Conservation (phyloP, 139 green algal species). For the Coccomyxa sp. region DNA sequence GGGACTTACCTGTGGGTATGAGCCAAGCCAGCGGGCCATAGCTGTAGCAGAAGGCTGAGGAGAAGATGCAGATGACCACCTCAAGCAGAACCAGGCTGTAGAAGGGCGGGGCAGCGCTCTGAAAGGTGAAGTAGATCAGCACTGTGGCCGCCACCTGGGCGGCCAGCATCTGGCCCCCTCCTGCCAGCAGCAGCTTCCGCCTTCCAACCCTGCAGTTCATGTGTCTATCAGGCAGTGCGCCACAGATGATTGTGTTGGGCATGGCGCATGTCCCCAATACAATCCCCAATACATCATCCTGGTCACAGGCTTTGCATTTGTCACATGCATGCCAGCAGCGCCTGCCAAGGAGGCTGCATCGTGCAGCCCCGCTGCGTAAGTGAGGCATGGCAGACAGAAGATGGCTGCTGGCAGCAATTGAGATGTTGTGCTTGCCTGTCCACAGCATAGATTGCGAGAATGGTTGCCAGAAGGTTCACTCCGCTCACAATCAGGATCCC, state of each 20-base stretch:
- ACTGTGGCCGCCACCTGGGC: slow-evolving; percentile 7
- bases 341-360: neutral
- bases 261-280: too few species aligned
- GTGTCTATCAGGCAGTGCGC: neutral
- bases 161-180: slow-evolving; percentile 17
- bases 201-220: slow-evolving; percentile 1
- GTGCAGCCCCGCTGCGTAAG: neutral
- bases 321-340: neutral
- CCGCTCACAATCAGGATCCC: slow-evolving; percentile 52
- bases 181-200: slow-evolving; percentile 8
- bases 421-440: neutral
- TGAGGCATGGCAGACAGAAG: neutral
- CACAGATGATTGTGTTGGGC: too few species aligned
- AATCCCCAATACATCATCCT: too few species aligned
- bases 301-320: too few species aligned
- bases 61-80: slow-evolving; percentile 43
- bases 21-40: slow-evolving; percentile 60
- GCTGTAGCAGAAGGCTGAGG: slow-evolving; percentile 50
- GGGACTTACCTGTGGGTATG: too few species aligned
- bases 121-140: slow-evolving; percentile 12
- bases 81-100: slow-evolving; percentile 10
- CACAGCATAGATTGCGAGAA: neutral
- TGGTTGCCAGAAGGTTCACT: neutral
- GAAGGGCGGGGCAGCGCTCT: neutral
- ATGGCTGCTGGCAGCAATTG: too few species aligned